These are phyloP conservation scores for Aspergillus coremiiformis DNA, from an alignment of 495 filamentous ascomycete species.

Conservation along the genomic window DNA sequence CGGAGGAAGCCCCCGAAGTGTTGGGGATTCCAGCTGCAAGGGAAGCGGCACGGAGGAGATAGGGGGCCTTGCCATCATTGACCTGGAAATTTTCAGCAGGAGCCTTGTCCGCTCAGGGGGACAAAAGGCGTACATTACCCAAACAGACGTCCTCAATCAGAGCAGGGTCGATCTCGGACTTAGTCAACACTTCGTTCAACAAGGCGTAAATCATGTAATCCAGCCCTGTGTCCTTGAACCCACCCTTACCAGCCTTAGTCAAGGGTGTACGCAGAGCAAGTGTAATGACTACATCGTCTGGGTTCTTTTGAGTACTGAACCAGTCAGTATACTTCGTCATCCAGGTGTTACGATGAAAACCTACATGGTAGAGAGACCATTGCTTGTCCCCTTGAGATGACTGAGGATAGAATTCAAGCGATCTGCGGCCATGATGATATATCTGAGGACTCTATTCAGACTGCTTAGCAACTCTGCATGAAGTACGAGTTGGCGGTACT, in stretches of 20 bases:
- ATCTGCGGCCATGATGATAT: slow-evolving; percentile 70
- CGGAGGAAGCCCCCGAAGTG: slow-evolving; percentile 67
- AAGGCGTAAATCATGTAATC: slow-evolving; percentile 78
- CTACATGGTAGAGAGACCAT: slow-evolving; percentile 65
- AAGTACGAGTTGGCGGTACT: too few species aligned
- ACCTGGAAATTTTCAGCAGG: slow-evolving; percentile 46
- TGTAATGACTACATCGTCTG: slow-evolving; percentile 94
- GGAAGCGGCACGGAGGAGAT: slow-evolving; percentile 79
- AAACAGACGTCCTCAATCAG: slow-evolving; percentile 88
- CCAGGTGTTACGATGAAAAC: slow-evolving; percentile 16
- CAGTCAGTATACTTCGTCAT: background rate
- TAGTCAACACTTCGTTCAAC: slow-evolving; percentile 64
- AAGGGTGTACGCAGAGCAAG: slow-evolving; percentile 72
- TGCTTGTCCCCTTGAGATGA: slow-evolving; percentile 61
- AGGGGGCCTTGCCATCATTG: slow-evolving; percentile 76
- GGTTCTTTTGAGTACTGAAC: slow-evolving; percentile 78
- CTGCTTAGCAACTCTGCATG: background rate
- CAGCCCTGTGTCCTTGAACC: slow-evolving; percentile 90
- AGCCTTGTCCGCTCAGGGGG: background rate
- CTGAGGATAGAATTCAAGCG: slow-evolving; percentile 79
- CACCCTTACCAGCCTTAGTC: slow-evolving; percentile 71
- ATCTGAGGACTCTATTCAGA: background rate
- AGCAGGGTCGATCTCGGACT: slow-evolving; percentile 70
- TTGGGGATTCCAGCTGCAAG: slow-evolving; percentile 93
- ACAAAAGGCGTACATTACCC: slow-evolving; percentile 63